Percentiles rank a stretch among this genome's conserved stretches.
Evolutionary conservation across 2,329 filamentous ascomycete genomes (phyloP).

Genomic region (Nothomitra cinnamomea): DNA sequence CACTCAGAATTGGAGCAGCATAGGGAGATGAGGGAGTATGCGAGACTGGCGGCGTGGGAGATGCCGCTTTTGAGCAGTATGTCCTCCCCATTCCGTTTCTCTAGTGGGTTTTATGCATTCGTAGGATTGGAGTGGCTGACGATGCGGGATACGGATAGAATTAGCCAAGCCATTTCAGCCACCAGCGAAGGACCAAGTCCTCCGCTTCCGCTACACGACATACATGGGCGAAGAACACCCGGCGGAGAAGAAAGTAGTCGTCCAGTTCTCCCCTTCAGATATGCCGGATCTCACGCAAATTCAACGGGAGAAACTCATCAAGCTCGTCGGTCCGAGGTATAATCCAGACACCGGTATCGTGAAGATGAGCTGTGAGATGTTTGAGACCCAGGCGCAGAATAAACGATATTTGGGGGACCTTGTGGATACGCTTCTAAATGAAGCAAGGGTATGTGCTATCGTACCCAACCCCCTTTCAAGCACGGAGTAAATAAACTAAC

Average conservation of each 20-base stretch:
- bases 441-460: slow-evolving; percentile 42
- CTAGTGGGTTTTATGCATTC: too few relatives aligned
- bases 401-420: slow-evolving; percentile 83
- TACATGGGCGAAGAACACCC: slow-evolving; percentile 93
- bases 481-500: not conserved
- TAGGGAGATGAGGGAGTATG: slow-evolving; percentile 76
- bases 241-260: slow-evolving; percentile 80
- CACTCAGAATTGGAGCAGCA: slow-evolving; percentile 81
- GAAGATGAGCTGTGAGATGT: slow-evolving; percentile 83
- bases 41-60: slow-evolving; percentile 80
- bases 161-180: slow-evolving; percentile 65
- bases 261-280: slow-evolving; percentile 68
- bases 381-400: slow-evolving; percentile 81
- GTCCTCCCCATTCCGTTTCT: slow-evolving; percentile 22
- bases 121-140: too few relatives aligned
- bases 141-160: too few relatives aligned
- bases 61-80: slow-evolving; percentile 79
- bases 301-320: slow-evolving; percentile 68
- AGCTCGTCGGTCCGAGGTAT: slow-evolving; percentile 71
- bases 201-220: slow-evolving; percentile 91
- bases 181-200: slow-evolving; percentile 48
- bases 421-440: slow-evolving; percentile 52
- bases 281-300: slow-evolving; percentile 44
- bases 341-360: slow-evolving; percentile 68
- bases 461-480: not conserved